Evolutionary conservation across 345 rosid species (phyloP), one percentile per base, ranked within the genome.

Genomic region (Acer negundo): DNA sequence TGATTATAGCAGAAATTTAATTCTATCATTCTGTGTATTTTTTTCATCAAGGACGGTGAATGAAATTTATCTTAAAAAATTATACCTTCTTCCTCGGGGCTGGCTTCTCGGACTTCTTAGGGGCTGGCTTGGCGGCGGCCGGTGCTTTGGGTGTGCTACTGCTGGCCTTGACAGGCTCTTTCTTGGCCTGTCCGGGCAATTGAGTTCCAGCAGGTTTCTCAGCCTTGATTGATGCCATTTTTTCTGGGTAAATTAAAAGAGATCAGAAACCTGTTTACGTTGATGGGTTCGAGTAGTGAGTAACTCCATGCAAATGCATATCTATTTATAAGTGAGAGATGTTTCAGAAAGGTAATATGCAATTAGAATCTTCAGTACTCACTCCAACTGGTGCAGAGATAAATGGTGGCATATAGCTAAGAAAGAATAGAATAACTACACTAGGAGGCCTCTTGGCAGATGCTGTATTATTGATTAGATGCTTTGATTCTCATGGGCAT

Each of bases 31-130:
- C 38, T 35, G 38, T 35, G 38, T 4, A 35, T 4, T 35, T 35
- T 35, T 35, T 35, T 35, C 38, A 35, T 35, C 6, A 35, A 4
- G 6, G 38, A 35, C 35, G 6, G 6, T 66, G 44, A 28, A 38
- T 17, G 20, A 7, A 66, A 13, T 28, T 24, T 10, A 23, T 59
- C 26, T 11, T 62, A 23, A 24, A 62, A 26, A 23, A 59, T n/a
- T n/a, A 2, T 51, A 86, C 90, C 92, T 83, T 89, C 82, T 84
- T 89, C 84, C 85, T 89, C 17, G 88, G 79, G 51, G 82, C 87
- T 73, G 91, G 76, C 67, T 89, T 89, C 40, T 86, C 88, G 9
- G 81, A 72, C 85, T 87, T 89, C 80, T 83, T 85, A 16, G 85
- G 58, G 75, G 78, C 77, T 6, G 87, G 76, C 78, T 84, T 89